phyloP scores from a whole-genome alignment of 2,329 filamentous ascomycete species.

The Sphaerulina vaccinii region DNA sequence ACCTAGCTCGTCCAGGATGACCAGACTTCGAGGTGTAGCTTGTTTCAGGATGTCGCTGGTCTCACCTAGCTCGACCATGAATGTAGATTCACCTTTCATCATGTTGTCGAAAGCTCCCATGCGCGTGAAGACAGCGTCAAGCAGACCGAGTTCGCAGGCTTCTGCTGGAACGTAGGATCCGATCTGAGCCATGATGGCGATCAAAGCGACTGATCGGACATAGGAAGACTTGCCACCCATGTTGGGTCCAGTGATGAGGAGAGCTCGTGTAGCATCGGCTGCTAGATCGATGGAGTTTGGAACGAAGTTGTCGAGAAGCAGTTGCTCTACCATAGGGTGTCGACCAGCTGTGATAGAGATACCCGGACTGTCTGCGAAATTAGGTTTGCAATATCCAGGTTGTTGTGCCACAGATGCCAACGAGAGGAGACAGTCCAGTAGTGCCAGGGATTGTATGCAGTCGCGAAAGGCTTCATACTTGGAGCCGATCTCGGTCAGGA shows the following conservation, averaged over 20 bases:
- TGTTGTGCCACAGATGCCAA: conserved; percentile 79
- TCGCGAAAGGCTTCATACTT: conserved; percentile 89
- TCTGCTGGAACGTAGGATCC: conserved; percentile 89
- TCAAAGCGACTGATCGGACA: conserved; percentile 86
- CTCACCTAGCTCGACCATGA: conserved; percentile 96
- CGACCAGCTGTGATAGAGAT: conserved; percentile 74
- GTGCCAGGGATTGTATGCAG: conserved; percentile 78
- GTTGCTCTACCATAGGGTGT: conserved; percentile 94
- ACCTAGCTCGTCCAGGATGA: conserved; percentile 93
- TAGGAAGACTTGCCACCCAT: conserved; percentile 99
- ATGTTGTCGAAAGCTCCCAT: conserved; percentile 97
- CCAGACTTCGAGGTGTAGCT: conserved; percentile 77
- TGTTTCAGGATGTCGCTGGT: conserved; percentile 87
- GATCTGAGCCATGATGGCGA: conserved; percentile 90
- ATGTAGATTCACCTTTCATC: conserved; percentile 89
- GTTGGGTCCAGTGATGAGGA: conserved; percentile 93
- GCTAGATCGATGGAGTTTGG: conserved; percentile 79
- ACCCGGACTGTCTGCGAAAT: conserved; percentile 62
- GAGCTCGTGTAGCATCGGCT: conserved; percentile 64
- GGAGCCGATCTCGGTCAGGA: conserved; percentile 72
- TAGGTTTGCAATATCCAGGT: conserved; percentile 83
- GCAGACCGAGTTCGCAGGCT: conserved; percentile 70
- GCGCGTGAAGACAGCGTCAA: conserved; percentile 90
- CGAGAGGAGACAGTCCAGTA: conserved; percentile 85
- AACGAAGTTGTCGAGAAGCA: conserved; percentile 82